phyloP scores from a whole-genome alignment of 1,284 basidiomycete genomes.

The Ganoderma resinaceum region DNA sequence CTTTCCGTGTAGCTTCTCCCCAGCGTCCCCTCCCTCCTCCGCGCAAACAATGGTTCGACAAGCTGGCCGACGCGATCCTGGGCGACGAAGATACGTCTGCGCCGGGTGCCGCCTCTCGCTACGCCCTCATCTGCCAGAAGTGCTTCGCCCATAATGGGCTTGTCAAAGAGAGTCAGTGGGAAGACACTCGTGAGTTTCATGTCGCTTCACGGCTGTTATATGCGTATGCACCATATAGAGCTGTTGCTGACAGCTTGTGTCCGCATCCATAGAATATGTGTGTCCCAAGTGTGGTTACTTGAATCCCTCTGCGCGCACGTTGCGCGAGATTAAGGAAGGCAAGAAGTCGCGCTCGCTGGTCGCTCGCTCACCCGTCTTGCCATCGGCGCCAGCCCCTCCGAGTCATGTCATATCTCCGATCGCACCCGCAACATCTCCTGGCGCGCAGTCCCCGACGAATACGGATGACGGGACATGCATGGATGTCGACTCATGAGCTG shows the following conservation, averaged over 20 bases:
- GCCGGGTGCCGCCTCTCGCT: slow-evolving; percentile 65
- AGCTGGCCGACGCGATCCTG: slow-evolving; percentile 84
- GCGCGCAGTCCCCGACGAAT: slow-evolving; percentile 13
- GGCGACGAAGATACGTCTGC: slow-evolving; percentile 78
- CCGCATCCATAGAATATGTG: slow-evolving; percentile 62
- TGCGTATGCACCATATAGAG: background rate
- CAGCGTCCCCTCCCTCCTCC: slow-evolving; percentile 59
- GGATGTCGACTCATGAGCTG: slow-evolving; percentile 37
- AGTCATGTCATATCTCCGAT: slow-evolving; percentile 22
- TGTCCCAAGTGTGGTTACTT: slow-evolving; percentile 81
- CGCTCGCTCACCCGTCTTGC: slow-evolving; percentile 8
- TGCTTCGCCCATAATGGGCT: slow-evolving; percentile 97
- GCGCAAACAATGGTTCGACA: slow-evolving; percentile 88
- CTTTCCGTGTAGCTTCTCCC: slow-evolving; percentile 40
- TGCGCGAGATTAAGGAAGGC: slow-evolving; percentile 38
- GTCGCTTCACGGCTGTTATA: background rate
- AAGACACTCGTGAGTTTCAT: slow-evolving; percentile 79
- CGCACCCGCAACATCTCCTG: slow-evolving; percentile 8
- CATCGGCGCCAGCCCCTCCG: slow-evolving; percentile 1
- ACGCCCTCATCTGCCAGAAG: slow-evolving; percentile 93
- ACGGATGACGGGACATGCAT: slow-evolving; percentile 31
- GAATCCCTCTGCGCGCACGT: slow-evolving; percentile 62
- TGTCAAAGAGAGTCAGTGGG: slow-evolving; percentile 89
- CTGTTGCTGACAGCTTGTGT: background rate
- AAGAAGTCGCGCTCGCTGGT: slow-evolving; percentile 29